Conservation (phyloP, 2,329 filamentous ascomycete genomes). For the Cercospora janseana region DNA sequence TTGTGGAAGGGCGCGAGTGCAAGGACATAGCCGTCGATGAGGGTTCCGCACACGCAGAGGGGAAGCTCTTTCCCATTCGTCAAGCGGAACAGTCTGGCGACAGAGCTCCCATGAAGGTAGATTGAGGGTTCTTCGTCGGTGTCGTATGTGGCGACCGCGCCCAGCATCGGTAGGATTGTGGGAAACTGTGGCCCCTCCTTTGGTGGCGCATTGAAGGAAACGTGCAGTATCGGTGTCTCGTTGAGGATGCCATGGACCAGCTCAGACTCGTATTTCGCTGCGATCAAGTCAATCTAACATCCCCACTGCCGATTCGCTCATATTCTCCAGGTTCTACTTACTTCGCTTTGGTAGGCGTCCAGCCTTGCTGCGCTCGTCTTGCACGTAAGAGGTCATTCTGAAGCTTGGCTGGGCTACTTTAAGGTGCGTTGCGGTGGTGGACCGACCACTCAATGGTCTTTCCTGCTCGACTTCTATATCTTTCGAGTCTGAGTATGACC, state of each 20-base stretch:
- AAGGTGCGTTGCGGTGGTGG: background rate
- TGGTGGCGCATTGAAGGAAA: slow-evolving; percentile 66
- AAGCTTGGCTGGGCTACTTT: too few relatives aligned
- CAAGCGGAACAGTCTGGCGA: slow-evolving; percentile 70
- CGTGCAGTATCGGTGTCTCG: slow-evolving; percentile 69
- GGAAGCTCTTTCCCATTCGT: slow-evolving; percentile 55
- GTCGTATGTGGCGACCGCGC: slow-evolving; percentile 72
- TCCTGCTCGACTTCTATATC: background rate
- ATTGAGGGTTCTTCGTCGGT: slow-evolving; percentile 63
- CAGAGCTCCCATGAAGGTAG: slow-evolving; percentile 84
- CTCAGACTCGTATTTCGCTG: slow-evolving; percentile 68
- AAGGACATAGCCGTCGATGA: slow-evolving; percentile 76
- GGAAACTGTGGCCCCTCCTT: slow-evolving; percentile 63
- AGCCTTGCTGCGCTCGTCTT: slow-evolving; percentile 35
- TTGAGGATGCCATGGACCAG: slow-evolving; percentile 77
- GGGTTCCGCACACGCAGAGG: slow-evolving; percentile 68
- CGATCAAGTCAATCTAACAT: background rate
- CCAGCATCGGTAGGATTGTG: slow-evolving; percentile 79
- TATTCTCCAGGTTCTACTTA: slow-evolving; percentile 11
- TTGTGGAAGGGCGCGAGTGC: slow-evolving; percentile 76
- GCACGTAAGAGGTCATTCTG: slow-evolving; percentile 27
- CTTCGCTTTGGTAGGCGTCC: slow-evolving; percentile 32
- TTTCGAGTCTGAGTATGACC: background rate
- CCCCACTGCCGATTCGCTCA: background rate
- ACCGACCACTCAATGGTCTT: background rate